Evolutionary conservation across 2,329 filamentous ascomycete genomes (phyloP).

Genomic region (Colletotrichum cordylinicola): DNA sequence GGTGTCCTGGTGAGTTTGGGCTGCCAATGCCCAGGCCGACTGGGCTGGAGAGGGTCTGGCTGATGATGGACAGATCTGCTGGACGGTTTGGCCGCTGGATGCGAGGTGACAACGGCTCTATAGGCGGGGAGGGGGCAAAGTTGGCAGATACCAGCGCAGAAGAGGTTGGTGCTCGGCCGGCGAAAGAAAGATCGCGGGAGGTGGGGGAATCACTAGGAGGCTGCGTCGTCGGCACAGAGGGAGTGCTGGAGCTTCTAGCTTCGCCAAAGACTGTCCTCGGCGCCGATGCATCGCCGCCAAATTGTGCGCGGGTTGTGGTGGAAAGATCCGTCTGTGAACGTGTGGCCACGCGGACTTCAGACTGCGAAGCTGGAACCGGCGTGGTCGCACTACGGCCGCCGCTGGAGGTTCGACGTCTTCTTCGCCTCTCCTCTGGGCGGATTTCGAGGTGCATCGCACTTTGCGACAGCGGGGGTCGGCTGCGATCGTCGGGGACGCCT

Average conservation of each 20-base stretch:
- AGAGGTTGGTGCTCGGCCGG: slow-evolving; percentile 34
- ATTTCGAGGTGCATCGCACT: slow-evolving; percentile 54
- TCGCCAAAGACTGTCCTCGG: slow-evolving; percentile 48
- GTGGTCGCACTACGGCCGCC: slow-evolving; percentile 60
- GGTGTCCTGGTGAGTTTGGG: slow-evolving; percentile 40
- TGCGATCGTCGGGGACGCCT: slow-evolving; percentile 50
- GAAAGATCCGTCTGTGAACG: slow-evolving; percentile 71
- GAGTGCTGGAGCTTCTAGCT: slow-evolving; percentile 45
- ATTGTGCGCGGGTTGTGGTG: slow-evolving; percentile 42
- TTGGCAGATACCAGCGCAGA: slow-evolving; percentile 12
- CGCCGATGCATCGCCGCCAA: slow-evolving; percentile 41
- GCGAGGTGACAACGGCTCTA: slow-evolving; percentile 11
- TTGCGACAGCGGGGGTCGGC: slow-evolving; percentile 55
- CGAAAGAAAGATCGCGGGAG: slow-evolving; percentile 39
- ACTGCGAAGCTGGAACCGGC: slow-evolving; percentile 45
- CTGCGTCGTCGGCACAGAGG: slow-evolving; percentile 32
- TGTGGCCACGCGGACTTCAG: slow-evolving; percentile 55
- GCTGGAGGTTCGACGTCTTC: slow-evolving; percentile 59
- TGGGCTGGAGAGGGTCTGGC: slow-evolving; percentile 33
- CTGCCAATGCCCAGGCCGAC: slow-evolving; percentile 34
- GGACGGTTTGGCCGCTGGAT: slow-evolving; percentile 37
- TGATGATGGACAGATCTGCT: slow-evolving; percentile 43
- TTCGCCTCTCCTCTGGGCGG: slow-evolving; percentile 48
- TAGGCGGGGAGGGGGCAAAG: slow-evolving; percentile 23
- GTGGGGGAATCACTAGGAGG: slow-evolving; percentile 24